Evolutionary conservation across 83 land plant genomes (phyloP).

Genomic region (Picea abies): DNA sequence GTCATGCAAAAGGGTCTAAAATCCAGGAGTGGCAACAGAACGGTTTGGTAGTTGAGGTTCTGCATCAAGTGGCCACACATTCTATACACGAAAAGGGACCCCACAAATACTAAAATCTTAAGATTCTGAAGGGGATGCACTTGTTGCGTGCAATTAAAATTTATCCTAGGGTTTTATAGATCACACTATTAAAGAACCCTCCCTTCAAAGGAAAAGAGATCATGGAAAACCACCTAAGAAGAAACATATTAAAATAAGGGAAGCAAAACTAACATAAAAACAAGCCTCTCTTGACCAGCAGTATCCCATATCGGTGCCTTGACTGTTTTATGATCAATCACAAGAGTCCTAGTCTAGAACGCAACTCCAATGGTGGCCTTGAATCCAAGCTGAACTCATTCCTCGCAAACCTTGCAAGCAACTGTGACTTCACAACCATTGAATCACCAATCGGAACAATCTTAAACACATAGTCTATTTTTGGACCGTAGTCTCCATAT

Average conservation of each 20-base stretch:
- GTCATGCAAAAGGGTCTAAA: too few species aligned
- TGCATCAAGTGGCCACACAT: too few species aligned
- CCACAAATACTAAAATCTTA: too few species aligned
- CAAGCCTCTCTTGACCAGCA: conserved; percentile 9
- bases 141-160: background rate
- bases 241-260: too few species aligned
- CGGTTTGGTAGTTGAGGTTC: too few species aligned
- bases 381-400: conserved; percentile 15
- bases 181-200: background rate
- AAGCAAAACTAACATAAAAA: background rate
- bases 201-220: background rate
- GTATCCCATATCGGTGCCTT: conserved; percentile 16
- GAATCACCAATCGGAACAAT: conserved; percentile 11
- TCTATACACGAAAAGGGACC: too few species aligned
- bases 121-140: background rate
- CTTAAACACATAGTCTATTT: conserved; percentile 16
- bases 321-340: conserved; percentile 14
- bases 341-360: conserved; percentile 12
- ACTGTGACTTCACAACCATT: conserved; percentile 5
- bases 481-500: background rate
- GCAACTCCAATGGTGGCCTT: conserved; percentile 13
- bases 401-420: conserved; percentile 11
- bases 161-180: background rate
- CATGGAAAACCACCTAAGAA: too few species aligned
- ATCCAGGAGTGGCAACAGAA: too few species aligned